Evolutionary conservation across 2,329 filamentous ascomycete species (phyloP).

Genomic region (Stachybotrys chlorohalonatus): DNA sequence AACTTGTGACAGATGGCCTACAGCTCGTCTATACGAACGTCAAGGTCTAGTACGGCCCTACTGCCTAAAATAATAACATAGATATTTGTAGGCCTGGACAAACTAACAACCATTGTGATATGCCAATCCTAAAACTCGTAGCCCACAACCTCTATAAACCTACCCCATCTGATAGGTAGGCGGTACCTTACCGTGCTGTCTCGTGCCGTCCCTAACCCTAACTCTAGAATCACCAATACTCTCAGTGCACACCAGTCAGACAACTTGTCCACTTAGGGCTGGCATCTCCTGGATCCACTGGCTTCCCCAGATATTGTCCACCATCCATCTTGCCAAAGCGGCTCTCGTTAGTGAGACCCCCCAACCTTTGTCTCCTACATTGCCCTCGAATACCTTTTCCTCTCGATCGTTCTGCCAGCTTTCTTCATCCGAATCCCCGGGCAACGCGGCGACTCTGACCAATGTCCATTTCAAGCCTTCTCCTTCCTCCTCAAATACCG

Average conservation of each 20-base stretch:
- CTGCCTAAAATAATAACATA: too few species aligned
- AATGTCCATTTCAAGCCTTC: background rate
- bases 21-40: too few species aligned
- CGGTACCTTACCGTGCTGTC: too few species aligned
- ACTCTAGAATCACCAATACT: too few species aligned
- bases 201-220: too few species aligned
- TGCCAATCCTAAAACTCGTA: too few species aligned
- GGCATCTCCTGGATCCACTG: constrained; percentile 1
- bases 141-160: too few species aligned
- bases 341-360: background rate
- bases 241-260: background rate
- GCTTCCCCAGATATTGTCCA: constrained; percentile 1
- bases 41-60: too few species aligned
- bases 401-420: background rate
- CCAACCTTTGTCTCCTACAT: background rate
- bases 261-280: background rate
- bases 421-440: background rate
- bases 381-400: background rate
- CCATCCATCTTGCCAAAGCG: background rate
- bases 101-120: too few species aligned
- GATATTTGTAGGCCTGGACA: too few species aligned
- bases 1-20: too few species aligned
- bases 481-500: background rate
- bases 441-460: background rate
- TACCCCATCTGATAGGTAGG: too few species aligned